phyloP scores from a whole-genome alignment of 1,139 yeast genomes.

The Saccharomycopsis phalli region DNA sequence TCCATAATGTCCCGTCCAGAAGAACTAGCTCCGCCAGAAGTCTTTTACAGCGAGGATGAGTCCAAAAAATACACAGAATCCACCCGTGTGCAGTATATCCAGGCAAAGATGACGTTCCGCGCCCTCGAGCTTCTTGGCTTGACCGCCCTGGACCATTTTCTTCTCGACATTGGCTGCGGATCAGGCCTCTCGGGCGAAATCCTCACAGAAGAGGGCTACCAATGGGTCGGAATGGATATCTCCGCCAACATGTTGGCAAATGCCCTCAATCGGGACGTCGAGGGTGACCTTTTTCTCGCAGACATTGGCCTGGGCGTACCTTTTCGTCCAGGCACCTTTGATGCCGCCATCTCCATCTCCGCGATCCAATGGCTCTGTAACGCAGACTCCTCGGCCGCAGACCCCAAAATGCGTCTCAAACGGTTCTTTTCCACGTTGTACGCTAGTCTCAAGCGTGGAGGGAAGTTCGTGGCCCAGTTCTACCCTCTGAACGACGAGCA shows the following conservation, averaged over 20 bases:
- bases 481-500: constrained; percentile 89
- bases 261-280: constrained; percentile 84
- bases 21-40: constrained; percentile 94
- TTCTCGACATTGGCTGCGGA: constrained; percentile 95
- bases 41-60: constrained; percentile 85
- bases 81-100: constrained; percentile 95
- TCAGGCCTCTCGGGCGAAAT: constrained; percentile 95
- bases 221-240: constrained; percentile 96
- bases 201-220: constrained; percentile 84
- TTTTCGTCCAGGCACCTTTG: constrained; percentile 92
- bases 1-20: constrained; percentile 87
- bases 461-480: constrained; percentile 94
- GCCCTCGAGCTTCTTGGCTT: constrained; percentile 82
- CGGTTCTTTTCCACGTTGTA: constrained; percentile 82
- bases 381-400: constrained; percentile 76
- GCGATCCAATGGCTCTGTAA: constrained; percentile 98
- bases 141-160: constrained; percentile 46
- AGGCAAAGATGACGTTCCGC: constrained; percentile 93
- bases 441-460: constrained; percentile 83
- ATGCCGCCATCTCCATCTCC: constrained; percentile 91
- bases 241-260: constrained; percentile 95
- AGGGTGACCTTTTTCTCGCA: constrained; percentile 83
- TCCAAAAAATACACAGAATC: constrained; percentile 84
- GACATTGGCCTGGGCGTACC: constrained; percentile 96
- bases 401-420: constrained; percentile 78